Base-by-base conservation (phyloP, 139 green algal genomes). In the Chlamydomonas sphaeroides region DNA sequence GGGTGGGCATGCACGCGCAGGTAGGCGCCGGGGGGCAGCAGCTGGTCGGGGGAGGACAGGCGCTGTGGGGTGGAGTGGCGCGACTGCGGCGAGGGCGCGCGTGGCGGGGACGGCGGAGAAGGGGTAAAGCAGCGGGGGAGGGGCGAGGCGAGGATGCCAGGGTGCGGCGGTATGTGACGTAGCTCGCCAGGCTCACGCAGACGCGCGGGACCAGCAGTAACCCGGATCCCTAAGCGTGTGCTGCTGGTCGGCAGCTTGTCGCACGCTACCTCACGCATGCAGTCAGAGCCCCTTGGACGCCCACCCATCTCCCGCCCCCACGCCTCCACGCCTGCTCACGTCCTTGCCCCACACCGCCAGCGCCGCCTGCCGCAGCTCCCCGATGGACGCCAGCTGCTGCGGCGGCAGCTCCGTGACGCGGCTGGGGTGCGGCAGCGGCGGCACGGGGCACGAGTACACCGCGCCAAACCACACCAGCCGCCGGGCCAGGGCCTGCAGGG, bases 1-100 rank as follows among this genome's bases (percentile, higher is more conserved):
- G 94, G 94, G 68, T 95, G 89, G 5, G 94, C 39, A 75, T 98
- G 94, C 33, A 94, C 92, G 0, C 93, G 85, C 2, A 97, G 69
- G 82, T 96, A 98, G 15, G 89, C 85, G 20, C 85, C 84, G 0
- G 30, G 49, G 28, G 30, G 38, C 10, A 92, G 68, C 4, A 56
- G 28, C 10, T 38, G 15, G 41, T 78, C 67, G 33, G 53, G 10
- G 3, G 38, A 32, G 10, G 36, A 1, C 68, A 88, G 63, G 38
- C 83, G 83, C 6, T 68, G 75, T 0, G 83, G 83, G 2, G 76
- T 84, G 48, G 78, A 68, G 25, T 71, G 45, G 1, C 65, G 59
- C 0, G 68, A 78, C 83, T 88, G 83, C 26, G 17, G 1, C 30
- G 15, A 35, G 5, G 51, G 20, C 30, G 38, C 17, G 28, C 6